phyloP scores from a whole-genome alignment of 2,329 filamentous ascomycete genomes.

The Fusarium verrucosum region DNA sequence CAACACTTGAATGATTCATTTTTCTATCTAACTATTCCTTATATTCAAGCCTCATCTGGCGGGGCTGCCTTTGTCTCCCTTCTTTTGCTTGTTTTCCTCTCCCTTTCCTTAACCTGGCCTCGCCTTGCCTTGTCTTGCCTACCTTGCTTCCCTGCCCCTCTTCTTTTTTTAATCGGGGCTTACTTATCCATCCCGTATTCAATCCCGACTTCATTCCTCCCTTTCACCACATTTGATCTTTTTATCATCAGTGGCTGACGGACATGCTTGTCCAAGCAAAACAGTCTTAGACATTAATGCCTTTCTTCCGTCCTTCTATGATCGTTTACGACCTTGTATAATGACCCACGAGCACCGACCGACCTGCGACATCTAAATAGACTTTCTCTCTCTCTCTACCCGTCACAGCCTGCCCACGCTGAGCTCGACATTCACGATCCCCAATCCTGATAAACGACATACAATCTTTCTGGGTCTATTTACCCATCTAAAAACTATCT shows the following conservation, averaged over 20 bases:
- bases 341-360: slow-evolving; percentile 41
- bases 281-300: slow-evolving; percentile 44
- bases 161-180: slow-evolving; percentile 40
- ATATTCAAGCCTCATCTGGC: slow-evolving; percentile 16
- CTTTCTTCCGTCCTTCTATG: slow-evolving; percentile 39
- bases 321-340: slow-evolving; percentile 44
- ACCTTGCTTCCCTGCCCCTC: slow-evolving; percentile 43
- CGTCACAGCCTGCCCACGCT: slow-evolving; percentile 31
- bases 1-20: background rate
- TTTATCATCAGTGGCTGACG: slow-evolving; percentile 37
- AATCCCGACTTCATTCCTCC: slow-evolving; percentile 37
- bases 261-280: slow-evolving; percentile 31
- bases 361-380: slow-evolving; percentile 38
- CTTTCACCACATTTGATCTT: slow-evolving; percentile 32
- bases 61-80: slow-evolving; percentile 22
- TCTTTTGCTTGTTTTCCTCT: slow-evolving; percentile 19
- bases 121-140: too few relatives aligned
- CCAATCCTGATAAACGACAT: slow-evolving; percentile 9
- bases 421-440: slow-evolving; percentile 25
- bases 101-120: slow-evolving; percentile 26
- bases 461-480: slow-evolving; percentile 2
- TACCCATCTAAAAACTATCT: background rate
- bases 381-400: slow-evolving; percentile 25
- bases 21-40: slow-evolving; percentile 17
- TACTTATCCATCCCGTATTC: slow-evolving; percentile 36